Percentiles rank a stretch among this genome's conserved stretches.
phyloP scores from a whole-genome alignment of 2,329 filamentous ascomycete species.

The Davidsoniella eucalypti region DNA sequence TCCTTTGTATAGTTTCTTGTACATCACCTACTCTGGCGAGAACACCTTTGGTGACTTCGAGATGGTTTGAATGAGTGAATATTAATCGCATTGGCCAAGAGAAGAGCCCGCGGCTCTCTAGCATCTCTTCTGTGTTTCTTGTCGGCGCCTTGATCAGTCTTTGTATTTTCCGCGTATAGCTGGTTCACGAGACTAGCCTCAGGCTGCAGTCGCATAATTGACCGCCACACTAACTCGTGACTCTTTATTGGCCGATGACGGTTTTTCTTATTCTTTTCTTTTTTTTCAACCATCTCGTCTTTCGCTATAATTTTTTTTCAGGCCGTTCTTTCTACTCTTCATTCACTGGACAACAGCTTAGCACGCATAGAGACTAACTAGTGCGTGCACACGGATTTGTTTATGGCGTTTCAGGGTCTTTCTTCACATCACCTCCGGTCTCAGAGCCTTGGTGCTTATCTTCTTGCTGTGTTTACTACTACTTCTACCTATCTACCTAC shows the following conservation, averaged over 20 bases:
- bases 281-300: too few species aligned
- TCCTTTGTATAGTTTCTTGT: slow-evolving; percentile 54
- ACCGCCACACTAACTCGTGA: too few species aligned
- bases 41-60: slow-evolving; percentile 72
- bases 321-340: too few species aligned
- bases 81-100: not conserved
- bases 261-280: too few species aligned
- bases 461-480: not conserved
- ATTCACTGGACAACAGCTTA: too few species aligned
- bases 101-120: not conserved
- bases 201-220: too few species aligned
- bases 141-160: not conserved
- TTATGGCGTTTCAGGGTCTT: not conserved
- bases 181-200: too few species aligned
- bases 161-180: not conserved
- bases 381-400: not conserved
- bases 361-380: too few species aligned
- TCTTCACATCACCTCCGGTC: not conserved
- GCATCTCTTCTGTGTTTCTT: not conserved
- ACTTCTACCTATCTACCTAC: not conserved
- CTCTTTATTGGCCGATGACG: too few species aligned
- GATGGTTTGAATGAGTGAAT: slow-evolving; percentile 19
- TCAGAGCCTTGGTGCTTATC: too few species aligned
- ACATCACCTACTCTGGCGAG: slow-evolving; percentile 99
- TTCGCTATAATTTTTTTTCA: too few species aligned